Evolutionary conservation across 2,329 filamentous ascomycete species (phyloP).

Genomic region (Talaromyces funiculosus): DNA sequence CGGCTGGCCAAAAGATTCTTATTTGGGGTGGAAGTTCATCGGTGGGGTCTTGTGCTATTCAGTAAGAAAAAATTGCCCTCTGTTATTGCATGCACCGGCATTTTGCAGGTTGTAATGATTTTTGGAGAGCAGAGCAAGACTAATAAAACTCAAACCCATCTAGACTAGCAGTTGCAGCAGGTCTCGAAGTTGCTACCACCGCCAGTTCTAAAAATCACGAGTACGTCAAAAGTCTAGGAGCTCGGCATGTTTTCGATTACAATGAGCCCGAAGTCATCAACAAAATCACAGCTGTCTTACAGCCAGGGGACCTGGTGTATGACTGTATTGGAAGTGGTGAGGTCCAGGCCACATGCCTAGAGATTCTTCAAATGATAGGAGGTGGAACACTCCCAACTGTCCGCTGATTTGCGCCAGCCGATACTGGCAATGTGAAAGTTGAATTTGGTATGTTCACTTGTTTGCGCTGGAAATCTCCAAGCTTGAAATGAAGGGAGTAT

Average conservation of each 20-base stretch:
- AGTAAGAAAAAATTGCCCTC: conserved; percentile 20
- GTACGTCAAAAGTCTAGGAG: conserved; percentile 29
- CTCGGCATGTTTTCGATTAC: conserved; percentile 37
- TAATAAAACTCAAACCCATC: background rate
- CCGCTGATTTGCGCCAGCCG: background rate
- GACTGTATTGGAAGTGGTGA: conserved; percentile 26
- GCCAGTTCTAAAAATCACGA: conserved; percentile 31
- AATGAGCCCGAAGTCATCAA: conserved; percentile 31
- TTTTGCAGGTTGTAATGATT: background rate
- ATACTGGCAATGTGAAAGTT: background rate
- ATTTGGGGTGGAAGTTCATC: conserved; percentile 40
- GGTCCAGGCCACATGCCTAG: conserved; percentile 21
- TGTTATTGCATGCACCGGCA: background rate
- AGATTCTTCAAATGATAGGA: background rate
- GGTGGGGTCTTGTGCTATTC: conserved; percentile 6
- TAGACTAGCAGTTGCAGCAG: conserved; percentile 29
- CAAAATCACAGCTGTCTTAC: conserved; percentile 24
- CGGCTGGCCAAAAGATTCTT: conserved; percentile 25
- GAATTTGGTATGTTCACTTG: background rate
- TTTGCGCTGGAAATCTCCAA: too few species aligned
- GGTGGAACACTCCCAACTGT: conserved; percentile 7
- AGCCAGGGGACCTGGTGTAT: conserved; percentile 1
- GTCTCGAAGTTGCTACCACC: conserved; percentile 32
- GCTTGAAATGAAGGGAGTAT: background rate
- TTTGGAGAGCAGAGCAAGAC: background rate